Evolutionary conservation across 768 basidiomycete species (phyloP).

Genomic region (Zangia roseola): DNA sequence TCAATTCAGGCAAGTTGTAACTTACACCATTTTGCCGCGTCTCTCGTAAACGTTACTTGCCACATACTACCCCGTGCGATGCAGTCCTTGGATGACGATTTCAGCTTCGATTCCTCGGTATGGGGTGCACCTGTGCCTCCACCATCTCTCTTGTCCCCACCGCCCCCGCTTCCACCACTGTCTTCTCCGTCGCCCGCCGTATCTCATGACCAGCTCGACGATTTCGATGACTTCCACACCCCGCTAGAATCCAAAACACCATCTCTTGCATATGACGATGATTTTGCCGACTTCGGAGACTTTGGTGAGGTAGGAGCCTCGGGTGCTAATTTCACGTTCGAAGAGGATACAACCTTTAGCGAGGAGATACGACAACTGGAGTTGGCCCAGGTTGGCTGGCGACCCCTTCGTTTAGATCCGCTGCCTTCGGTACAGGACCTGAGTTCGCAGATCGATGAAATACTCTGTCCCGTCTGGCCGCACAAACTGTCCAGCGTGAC

Average conservation of each 20-base stretch:
- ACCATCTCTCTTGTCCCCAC: slow-evolving; percentile 30
- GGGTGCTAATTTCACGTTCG: slow-evolving; percentile 38
- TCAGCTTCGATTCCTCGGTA: slow-evolving; percentile 69
- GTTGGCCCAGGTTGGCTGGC: slow-evolving; percentile 51
- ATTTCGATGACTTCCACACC: slow-evolving; percentile 53
- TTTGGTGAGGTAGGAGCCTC: slow-evolving; percentile 64
- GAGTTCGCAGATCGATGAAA: slow-evolving; percentile 58
- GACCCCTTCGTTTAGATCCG: slow-evolving; percentile 63
- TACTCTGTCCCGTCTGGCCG: slow-evolving; percentile 68
- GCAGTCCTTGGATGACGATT: slow-evolving; percentile 64
- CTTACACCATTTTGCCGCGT: too few species aligned
- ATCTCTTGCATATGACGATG: slow-evolving; percentile 53
- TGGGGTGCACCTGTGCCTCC: slow-evolving; percentile 55
- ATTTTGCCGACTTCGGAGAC: slow-evolving; percentile 87
- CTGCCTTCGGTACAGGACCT: slow-evolving; percentile 57
- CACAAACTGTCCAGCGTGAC: slow-evolving; percentile 51
- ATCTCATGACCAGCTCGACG: slow-evolving; percentile 44
- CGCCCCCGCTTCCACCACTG: slow-evolving; percentile 14
- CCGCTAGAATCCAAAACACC: slow-evolving; percentile 44
- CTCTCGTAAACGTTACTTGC: background rate
- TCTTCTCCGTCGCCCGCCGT: slow-evolving; percentile 27
- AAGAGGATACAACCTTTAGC: slow-evolving; percentile 25
- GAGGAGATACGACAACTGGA: slow-evolving; percentile 31
- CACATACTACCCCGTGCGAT: slow-evolving; percentile 13
- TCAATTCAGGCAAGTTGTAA: too few species aligned